phyloP scores from a whole-genome alignment of 2,329 filamentous ascomycete genomes.

The Aspergillus flavus region DNA sequence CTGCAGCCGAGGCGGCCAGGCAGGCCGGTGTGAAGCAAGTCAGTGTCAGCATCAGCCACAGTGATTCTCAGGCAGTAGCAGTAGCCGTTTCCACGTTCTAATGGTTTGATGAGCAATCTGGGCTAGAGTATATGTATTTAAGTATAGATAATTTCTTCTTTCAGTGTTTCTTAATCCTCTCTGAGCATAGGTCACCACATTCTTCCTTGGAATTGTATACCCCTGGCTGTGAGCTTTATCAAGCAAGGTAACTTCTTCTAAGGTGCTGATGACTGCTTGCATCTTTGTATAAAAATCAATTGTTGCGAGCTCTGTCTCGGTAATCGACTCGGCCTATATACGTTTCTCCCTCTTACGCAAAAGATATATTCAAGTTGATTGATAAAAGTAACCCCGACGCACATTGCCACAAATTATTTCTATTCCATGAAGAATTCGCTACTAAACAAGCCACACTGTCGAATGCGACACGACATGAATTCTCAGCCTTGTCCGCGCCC shows the following conservation, averaged over 20 bases:
- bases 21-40: conserved; percentile 85
- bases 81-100: conserved; percentile 84
- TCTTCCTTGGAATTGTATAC: neutral
- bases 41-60: conserved; percentile 93
- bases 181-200: neutral
- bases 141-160: conserved; percentile 1
- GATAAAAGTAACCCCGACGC: neutral
- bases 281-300: neutral
- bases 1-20: conserved; percentile 80
- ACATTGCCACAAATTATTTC: neutral
- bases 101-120: conserved; percentile 18
- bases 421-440: neutral
- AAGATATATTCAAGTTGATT: neutral
- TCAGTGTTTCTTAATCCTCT: neutral
- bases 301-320: neutral
- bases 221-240: neutral
- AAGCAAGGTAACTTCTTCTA: neutral
- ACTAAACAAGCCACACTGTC: neutral
- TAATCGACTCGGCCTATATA: neutral
- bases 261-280: neutral
- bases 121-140: conserved; percentile 14
- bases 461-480: neutral
- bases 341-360: neutral
- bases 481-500: conserved; percentile 15
- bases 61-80: conserved; percentile 89